Conservation (phyloP, 2,329 filamentous ascomycete genomes). For the Karstenula rhodostoma region DNA sequence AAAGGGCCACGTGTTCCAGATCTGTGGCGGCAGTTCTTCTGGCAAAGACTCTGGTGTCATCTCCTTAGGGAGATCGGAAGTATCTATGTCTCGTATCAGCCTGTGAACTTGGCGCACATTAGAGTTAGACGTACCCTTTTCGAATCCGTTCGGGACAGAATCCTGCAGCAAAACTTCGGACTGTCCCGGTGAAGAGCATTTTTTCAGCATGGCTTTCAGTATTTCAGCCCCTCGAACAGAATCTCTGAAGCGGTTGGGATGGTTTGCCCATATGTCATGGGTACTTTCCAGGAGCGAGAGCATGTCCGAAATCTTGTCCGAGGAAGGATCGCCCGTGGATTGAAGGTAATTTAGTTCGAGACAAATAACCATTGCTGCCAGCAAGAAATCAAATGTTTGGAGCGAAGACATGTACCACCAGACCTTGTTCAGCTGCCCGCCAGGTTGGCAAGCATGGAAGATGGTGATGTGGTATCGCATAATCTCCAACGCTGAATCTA, state of each 20-base stretch:
- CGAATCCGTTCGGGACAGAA: conserved; percentile 4
- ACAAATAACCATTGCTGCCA: conserved; percentile 59
- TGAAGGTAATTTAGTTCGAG: conserved; percentile 50
- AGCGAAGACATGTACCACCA: conserved; percentile 58
- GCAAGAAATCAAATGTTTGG: conserved; percentile 57
- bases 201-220: conserved; percentile 26
- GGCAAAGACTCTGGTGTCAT: conserved; percentile 22
- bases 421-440: conserved; percentile 53
- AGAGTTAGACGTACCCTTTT: conserved; percentile 15
- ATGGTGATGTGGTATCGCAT: conserved; percentile 60
- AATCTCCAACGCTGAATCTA: conserved; percentile 58
- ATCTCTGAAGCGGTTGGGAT: conserved; percentile 27
- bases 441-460: conserved; percentile 56
- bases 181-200: conserved; percentile 15
- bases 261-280: conserved; percentile 28
- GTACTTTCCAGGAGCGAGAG: conserved; percentile 22
- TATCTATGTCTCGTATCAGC: conserved; percentile 12
- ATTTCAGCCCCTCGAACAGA: conserved; percentile 26
- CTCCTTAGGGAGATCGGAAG: conserved; percentile 10
- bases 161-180: conserved; percentile 3
- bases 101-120: neutral
- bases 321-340: conserved; percentile 12
- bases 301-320: conserved; percentile 15
- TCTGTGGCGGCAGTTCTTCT: conserved; percentile 20
- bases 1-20: conserved; percentile 23